Percentiles rank a stretch among this genome's conserved stretches.
phyloP scores from a whole-genome alignment of 2,329 filamentous ascomycete genomes.

The Exserohilum turcica region DNA sequence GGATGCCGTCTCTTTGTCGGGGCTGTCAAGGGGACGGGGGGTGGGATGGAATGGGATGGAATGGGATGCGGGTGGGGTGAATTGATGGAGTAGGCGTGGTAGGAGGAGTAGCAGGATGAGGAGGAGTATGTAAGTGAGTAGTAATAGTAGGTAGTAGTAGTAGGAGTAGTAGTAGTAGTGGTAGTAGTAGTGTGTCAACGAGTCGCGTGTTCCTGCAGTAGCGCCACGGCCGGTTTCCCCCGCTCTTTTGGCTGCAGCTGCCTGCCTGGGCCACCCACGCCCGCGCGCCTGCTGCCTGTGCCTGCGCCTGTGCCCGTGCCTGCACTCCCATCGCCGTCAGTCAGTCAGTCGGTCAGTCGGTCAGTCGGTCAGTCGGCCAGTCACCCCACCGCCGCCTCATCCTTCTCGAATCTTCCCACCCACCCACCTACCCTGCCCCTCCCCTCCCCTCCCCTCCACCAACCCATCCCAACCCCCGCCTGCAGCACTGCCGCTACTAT shows the following conservation, averaged over 20 bases:
- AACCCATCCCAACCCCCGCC: too few species aligned
- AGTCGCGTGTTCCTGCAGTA: constrained; percentile 15
- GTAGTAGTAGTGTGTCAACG: too few species aligned
- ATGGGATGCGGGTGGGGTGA: background rate
- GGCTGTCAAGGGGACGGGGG: too few species aligned
- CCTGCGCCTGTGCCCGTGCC: too few species aligned
- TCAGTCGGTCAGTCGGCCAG: too few species aligned
- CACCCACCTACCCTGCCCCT: background rate
- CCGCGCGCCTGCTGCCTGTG: background rate
- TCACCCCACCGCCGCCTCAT: constrained; percentile 8
- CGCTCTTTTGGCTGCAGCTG: background rate
- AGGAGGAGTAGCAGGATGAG: background rate
- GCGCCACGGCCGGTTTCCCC: background rate
- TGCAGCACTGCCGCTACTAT: background rate
- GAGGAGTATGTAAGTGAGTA: background rate
- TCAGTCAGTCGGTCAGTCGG: too few species aligned
- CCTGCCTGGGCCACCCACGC: too few species aligned
- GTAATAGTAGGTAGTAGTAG: too few species aligned
- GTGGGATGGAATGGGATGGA: background rate
- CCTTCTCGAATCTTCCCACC: background rate
- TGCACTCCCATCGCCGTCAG: too few species aligned
- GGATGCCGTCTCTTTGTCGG: too few species aligned
- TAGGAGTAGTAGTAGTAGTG: background rate
- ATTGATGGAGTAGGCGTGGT: background rate
- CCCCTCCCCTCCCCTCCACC: too few species aligned